Percentiles rank a stretch among this genome's conserved stretches.
These are phyloP conservation scores for Lactarius pseudohatsudake DNA, from an alignment of 768 basidiomycete genomes.

Conservation along the genomic window DNA sequence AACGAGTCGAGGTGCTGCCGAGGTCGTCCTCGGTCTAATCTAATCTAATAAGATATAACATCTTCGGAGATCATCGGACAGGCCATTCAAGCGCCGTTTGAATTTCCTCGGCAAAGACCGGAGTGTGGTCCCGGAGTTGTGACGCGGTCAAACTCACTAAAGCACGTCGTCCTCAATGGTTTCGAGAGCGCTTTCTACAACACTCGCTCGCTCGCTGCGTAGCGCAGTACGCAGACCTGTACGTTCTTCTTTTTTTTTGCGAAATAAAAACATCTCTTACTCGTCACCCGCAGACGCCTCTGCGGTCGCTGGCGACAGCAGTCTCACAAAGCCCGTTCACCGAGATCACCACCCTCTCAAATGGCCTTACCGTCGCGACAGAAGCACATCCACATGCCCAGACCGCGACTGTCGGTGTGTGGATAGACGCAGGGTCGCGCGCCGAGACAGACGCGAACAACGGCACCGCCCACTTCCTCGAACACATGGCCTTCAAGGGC, in stretches of 20 bases:
- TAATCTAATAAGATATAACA: neutral
- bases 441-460: conserved; percentile 95
- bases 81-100: neutral
- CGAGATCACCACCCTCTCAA: conserved; percentile 87
- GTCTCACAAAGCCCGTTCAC: conserved; percentile 71
- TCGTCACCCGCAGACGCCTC: conserved; percentile 41
- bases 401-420: conserved; percentile 98
- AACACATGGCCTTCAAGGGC: conserved; percentile 98
- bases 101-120: conserved; percentile 14
- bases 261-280: neutral
- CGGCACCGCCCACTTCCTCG: conserved; percentile 97
- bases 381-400: conserved; percentile 87
- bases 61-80: neutral
- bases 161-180: conserved; percentile 42
- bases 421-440: conserved; percentile 97
- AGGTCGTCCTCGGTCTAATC: too few relatives aligned
- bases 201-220: conserved; percentile 26
- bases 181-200: conserved; percentile 33
- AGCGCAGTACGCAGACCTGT: conserved; percentile 21
- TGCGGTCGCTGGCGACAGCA: conserved; percentile 75
- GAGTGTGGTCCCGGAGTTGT: neutral
- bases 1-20: neutral
- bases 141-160: conserved; percentile 33
- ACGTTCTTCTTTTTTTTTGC: conserved; percentile 13
- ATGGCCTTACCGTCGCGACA: conserved; percentile 94